Conservation (phyloP, 192 early-diverging fungal species). For the Linnemannia exigua region DNA sequence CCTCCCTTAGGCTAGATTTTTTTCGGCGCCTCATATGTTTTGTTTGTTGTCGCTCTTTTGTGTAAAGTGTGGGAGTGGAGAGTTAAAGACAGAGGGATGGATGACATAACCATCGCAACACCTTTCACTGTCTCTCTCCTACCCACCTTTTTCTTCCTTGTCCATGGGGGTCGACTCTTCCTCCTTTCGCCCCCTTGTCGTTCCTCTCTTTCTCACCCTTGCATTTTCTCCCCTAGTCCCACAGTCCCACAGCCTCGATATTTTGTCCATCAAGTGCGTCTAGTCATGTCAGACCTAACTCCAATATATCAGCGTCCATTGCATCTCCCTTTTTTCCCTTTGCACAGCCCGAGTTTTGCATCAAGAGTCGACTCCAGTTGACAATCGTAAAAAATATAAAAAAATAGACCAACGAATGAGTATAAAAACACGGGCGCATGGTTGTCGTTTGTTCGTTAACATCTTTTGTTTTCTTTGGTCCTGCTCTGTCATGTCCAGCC, state of each 20-base stretch:
- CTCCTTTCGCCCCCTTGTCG: not conserved
- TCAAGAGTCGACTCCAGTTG: not conserved
- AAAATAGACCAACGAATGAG: not conserved
- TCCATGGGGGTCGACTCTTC: not conserved
- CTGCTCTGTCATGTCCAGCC: not conserved
- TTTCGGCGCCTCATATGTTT: not conserved
- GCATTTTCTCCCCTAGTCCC: not conserved
- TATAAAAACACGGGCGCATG: not conserved
- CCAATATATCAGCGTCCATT: not conserved
- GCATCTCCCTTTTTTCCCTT: not conserved
- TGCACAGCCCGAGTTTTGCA: not conserved
- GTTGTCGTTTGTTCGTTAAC: not conserved
- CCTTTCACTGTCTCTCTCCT: not conserved
- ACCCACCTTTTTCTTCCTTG: not conserved
- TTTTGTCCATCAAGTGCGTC: not conserved
- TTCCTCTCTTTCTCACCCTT: not conserved
- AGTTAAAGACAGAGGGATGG: not conserved
- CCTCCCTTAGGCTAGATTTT: not conserved
- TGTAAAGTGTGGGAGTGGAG: not conserved
- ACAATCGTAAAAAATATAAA: not conserved
- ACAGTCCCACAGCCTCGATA: not conserved
- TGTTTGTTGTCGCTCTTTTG: not conserved
- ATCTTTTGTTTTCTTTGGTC: not conserved
- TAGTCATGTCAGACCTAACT: not conserved
- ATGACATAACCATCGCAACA: constrained; percentile 6